Evolutionary conservation across 257 asterid species (phyloP).

Genomic region (Scutellaria barbata): DNA sequence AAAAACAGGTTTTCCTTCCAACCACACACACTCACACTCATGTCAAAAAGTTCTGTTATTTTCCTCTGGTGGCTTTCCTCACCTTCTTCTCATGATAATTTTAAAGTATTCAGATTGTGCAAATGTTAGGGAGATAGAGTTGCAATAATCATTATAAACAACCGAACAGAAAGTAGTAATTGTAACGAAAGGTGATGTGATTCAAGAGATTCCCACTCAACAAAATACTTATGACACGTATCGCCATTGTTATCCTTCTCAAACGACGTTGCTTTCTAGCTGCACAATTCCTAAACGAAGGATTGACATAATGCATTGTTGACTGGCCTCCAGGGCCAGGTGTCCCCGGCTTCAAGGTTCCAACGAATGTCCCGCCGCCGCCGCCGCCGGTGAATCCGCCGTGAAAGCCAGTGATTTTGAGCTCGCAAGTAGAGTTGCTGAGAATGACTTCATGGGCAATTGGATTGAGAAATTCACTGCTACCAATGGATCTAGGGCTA

Average conservation of each 20-base stretch:
- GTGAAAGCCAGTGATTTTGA: constrained; percentile 59
- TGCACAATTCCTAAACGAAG: constrained; percentile 48
- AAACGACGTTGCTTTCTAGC: constrained; percentile 33
- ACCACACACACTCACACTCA: no score
- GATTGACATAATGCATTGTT: constrained; percentile 66
- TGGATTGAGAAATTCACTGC: constrained; percentile 66
- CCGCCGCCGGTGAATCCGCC: constrained; percentile 31
- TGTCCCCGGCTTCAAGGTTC: constrained; percentile 81
- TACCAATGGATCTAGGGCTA: constrained; percentile 80
- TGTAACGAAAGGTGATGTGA: no score
- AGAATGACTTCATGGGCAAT: constrained; percentile 63
- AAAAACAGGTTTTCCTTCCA: no score
- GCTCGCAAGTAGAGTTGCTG: constrained; percentile 58
- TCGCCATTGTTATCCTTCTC: no score
- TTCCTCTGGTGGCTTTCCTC: no score
- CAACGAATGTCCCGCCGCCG: constrained; percentile 37
- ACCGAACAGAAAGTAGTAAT: no score
- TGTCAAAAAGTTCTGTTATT: neutral
- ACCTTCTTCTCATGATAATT: neutral
- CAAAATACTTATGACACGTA: no score
- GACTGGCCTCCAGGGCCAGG: constrained; percentile 83
- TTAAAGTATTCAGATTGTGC: neutral
- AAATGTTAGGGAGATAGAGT: neutral
- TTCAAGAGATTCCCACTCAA: no score
- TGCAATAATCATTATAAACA: no score